Evolutionary conservation across 2,329 filamentous ascomycete species (phyloP).

Genomic region (Bipolaris victoriae): DNA sequence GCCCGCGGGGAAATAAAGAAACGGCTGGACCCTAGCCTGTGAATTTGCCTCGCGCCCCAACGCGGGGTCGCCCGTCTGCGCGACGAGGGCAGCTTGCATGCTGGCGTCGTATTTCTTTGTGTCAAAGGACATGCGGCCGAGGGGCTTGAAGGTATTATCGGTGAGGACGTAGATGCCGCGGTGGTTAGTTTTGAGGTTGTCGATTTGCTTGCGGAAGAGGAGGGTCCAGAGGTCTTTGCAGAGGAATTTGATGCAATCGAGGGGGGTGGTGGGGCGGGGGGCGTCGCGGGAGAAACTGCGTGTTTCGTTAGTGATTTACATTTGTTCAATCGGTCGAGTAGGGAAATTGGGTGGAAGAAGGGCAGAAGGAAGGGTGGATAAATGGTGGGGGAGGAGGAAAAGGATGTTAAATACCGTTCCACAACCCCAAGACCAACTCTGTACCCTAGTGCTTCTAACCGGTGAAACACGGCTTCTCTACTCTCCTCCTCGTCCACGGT

Average conservation of each 20-base stretch:
- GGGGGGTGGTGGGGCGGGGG: constrained; percentile 86
- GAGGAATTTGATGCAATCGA: constrained; percentile 97
- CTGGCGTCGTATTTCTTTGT: constrained; percentile 42
- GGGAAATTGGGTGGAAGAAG: too few species aligned
- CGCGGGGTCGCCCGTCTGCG: constrained; percentile 38
- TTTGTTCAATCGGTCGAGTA: background rate
- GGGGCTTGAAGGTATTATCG: constrained; percentile 87
- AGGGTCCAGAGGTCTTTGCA: constrained; percentile 98
- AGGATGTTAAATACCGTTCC: constrained; percentile 68
- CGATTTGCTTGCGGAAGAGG: constrained; percentile 94
- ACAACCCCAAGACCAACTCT: constrained; percentile 90
- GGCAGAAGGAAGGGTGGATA: background rate
- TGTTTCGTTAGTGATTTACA: background rate
- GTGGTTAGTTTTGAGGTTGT: constrained; percentile 98
- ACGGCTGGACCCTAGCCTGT: constrained; percentile 56
- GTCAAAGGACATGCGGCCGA: constrained; percentile 87
- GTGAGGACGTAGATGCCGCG: constrained; percentile 95
- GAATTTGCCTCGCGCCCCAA: constrained; percentile 59
- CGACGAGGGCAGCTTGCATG: constrained; percentile 38
- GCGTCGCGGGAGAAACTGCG: constrained; percentile 78
- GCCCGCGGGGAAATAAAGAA: constrained; percentile 94
- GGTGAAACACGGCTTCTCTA: constrained; percentile 81
- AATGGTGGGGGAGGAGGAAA: background rate
- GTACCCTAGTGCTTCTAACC: constrained; percentile 85
- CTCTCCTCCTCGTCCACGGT: constrained; percentile 77